phyloP scores from a whole-genome alignment of 2,329 filamentous ascomycete species.

The Talaromyces verruculosus region DNA sequence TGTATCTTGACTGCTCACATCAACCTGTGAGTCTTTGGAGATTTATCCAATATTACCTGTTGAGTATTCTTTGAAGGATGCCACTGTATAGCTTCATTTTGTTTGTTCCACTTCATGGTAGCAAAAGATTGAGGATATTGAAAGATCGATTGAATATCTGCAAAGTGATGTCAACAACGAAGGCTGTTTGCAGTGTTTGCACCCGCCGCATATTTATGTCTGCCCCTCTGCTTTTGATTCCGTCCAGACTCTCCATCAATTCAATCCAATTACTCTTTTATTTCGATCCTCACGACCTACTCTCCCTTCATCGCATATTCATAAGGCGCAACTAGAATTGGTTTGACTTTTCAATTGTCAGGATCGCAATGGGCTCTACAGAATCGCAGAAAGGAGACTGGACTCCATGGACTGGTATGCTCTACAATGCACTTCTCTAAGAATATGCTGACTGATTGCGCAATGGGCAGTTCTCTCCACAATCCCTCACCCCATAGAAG shows the following conservation, averaged over 20 bases:
- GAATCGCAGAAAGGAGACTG: conserved; percentile 15
- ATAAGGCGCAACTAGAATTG: not conserved
- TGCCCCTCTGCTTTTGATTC: conserved; percentile 16
- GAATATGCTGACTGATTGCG: not conserved
- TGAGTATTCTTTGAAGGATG: not conserved
- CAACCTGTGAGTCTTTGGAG: not conserved
- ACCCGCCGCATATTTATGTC: conserved; percentile 13
- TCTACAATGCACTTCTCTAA: not conserved
- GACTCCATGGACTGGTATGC: conserved; percentile 21
- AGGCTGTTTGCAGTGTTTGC: conserved; percentile 25
- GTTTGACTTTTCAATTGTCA: not conserved
- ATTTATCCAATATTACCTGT: not conserved
- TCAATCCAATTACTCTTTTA: not conserved
- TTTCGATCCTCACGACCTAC: not conserved
- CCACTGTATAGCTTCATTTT: not conserved
- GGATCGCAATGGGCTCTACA: conserved; percentile 20
- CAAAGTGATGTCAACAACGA: conserved; percentile 11
- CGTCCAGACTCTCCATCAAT: not conserved
- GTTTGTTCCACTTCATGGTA: too few species aligned
- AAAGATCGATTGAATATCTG: not conserved
- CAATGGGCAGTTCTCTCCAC: conserved; percentile 59
- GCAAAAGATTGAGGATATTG: not conserved
- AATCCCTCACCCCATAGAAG: conserved; percentile 60
- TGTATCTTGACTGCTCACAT: not conserved
- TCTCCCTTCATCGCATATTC: not conserved